phyloP scores from a whole-genome alignment of 2,329 filamentous ascomycete species.

The Aspergillus quadrilineatus region DNA sequence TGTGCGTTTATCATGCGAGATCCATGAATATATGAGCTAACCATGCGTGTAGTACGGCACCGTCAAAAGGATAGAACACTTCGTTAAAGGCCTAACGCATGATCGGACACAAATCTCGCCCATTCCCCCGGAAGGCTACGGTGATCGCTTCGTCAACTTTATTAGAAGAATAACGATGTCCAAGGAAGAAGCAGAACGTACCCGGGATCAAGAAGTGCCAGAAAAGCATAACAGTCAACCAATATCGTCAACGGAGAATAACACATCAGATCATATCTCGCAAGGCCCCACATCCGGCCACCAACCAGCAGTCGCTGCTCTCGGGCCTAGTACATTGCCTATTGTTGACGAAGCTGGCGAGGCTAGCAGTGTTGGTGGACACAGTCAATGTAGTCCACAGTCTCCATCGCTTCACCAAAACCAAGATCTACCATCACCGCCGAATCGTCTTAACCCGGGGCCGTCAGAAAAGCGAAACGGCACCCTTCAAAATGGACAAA shows the following conservation, averaged over 20 bases:
- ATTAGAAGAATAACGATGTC: slow-evolving; percentile 90
- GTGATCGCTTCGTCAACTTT: slow-evolving; percentile 90
- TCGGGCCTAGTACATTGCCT: slow-evolving; percentile 62
- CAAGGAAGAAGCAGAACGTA: slow-evolving; percentile 71
- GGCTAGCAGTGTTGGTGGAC: slow-evolving; percentile 63
- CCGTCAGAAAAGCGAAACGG: slow-evolving; percentile 28
- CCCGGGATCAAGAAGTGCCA: slow-evolving; percentile 30
- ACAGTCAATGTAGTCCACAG: slow-evolving; percentile 53
- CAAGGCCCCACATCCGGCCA: slow-evolving; percentile 58
- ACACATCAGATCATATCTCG: slow-evolving; percentile 60
- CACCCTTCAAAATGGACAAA: slow-evolving; percentile 12
- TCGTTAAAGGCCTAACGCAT: slow-evolving; percentile 88
- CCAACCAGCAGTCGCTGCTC: slow-evolving; percentile 48
- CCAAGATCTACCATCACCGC: slow-evolving; percentile 32
- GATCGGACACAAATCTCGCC: slow-evolving; percentile 88
- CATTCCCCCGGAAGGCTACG: slow-evolving; percentile 84
- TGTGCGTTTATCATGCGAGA: slow-evolving; percentile 57
- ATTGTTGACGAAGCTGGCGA: slow-evolving; percentile 91
- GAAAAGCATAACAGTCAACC: slow-evolving; percentile 53
- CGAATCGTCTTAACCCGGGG: slow-evolving; percentile 17
- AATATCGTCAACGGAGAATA: slow-evolving; percentile 61
- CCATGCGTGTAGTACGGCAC: slow-evolving; percentile 71
- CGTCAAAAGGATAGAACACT: slow-evolving; percentile 92
- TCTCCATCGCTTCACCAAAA: slow-evolving; percentile 25
- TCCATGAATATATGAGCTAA: background rate